A percentile compares a stretch with the other conserved stretches of the same genome.
These are phyloP conservation scores for Eutrema japonicum DNA, from an alignment of 345 rosid genomes.

Conservation along the genomic window DNA sequence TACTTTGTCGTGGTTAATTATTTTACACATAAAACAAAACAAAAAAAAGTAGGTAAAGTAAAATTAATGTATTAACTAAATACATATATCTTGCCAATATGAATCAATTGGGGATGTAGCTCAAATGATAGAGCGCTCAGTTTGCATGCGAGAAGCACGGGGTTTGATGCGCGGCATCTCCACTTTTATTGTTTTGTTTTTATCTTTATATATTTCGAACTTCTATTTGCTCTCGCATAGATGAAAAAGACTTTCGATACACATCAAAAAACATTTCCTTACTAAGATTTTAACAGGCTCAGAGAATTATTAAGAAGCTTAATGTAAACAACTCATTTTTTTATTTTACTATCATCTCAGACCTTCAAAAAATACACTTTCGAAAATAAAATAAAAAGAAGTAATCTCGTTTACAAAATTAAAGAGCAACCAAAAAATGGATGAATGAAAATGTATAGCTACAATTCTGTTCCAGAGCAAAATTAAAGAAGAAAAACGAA, in stretches of 20 bases:
- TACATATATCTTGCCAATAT: neutral
- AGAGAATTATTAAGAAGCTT: neutral
- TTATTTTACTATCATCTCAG: constrained; percentile 5
- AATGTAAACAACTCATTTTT: neutral
- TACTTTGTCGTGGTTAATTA: neutral
- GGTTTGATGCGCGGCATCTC: constrained; percentile 93
- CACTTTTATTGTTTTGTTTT: constrained; percentile 33
- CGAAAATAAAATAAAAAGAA: constrained; percentile 6
- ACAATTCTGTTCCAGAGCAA: constrained; percentile 29
- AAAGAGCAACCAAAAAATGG: constrained; percentile 38
- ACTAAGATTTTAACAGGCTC: neutral
- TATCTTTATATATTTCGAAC: neutral
- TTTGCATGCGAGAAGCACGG: constrained; percentile 96
- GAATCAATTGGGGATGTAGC: constrained; percentile 37
- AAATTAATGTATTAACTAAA: neutral
- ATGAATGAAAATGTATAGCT: constrained; percentile 37
- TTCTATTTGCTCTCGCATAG: neutral
- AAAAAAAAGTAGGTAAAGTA: neutral
- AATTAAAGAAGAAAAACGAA: constrained; percentile 33
- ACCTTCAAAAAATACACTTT: constrained; percentile 12
- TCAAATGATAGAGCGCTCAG: constrained; percentile 96
- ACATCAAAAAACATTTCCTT: neutral
- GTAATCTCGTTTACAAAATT: constrained; percentile 31
- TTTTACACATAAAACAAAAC: neutral
- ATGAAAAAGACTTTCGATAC: neutral